Evolutionary conservation across 257 asterid species (phyloP).

Genomic region (Solanum tacnaense): DNA sequence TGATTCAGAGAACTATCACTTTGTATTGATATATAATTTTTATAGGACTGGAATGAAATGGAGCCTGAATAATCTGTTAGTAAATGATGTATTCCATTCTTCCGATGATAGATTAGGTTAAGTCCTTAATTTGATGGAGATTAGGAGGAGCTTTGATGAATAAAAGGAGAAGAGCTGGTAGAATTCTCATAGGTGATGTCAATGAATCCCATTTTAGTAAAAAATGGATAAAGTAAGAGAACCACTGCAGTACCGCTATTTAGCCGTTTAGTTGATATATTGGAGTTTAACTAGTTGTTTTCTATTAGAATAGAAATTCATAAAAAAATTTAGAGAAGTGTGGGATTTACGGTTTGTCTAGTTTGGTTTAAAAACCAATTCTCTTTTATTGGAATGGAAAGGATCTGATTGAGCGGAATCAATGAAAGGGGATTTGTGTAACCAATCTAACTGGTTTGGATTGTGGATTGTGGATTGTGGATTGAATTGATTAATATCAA

Average conservation of each 20-base stretch:
- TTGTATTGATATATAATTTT: not conserved
- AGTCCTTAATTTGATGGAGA: not conserved
- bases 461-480: not conserved
- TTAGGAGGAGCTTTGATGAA: not conserved
- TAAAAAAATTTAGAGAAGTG: not conserved
- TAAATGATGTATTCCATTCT: not conserved
- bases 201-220: not conserved
- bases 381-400: not conserved
- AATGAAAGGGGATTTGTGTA: not conserved
- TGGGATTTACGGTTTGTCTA: not conserved
- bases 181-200: not conserved
- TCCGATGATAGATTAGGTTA: not conserved
- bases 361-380: not conserved
- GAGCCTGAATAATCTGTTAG: not conserved
- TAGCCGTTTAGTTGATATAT: not conserved
- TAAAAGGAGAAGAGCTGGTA: not conserved
- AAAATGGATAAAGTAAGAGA: not conserved
- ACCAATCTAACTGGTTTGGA: not conserved
- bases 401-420: not conserved
- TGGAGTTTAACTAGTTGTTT: not conserved
- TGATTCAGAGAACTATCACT: not conserved
- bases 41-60: not conserved
- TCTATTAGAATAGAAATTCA: not conserved
- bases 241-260: not conserved
- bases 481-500: not conserved